Base-by-base conservation (phyloP, 352 stramenopile species). In the Pythium coloratum region DNA sequence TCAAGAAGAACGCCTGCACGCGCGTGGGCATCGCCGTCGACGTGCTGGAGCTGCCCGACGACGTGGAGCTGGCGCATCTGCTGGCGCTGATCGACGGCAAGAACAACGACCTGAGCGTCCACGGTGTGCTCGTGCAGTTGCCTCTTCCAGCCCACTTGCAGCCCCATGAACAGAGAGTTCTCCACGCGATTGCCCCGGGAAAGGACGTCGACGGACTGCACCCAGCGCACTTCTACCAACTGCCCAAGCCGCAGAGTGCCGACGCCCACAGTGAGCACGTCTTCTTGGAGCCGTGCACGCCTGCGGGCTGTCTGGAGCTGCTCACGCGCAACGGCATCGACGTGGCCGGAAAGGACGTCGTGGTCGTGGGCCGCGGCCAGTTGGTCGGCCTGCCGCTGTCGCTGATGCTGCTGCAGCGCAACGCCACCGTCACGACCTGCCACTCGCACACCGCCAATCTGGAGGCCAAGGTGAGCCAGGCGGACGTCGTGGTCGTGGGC, bases 151-250 rank as follows among this genome's bases (percentile, higher is more conserved):
- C 62, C 49, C 80, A 88, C 38, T 65, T 91, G 55, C 73, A 81
- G 59, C 9, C 63, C 5, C 57, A 98, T 73, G 96, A 99, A 74
- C 76, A 95, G 62, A 71, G 55, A 26, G 86, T 99, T 40, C 86
- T 99, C 42, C 80, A 97, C 59, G 72, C 82, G 3, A 98, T 99
- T 60, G 73, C 64, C 47, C 79, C 90, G 3, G 69, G 78, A 10
- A 99, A 99, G 70, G 98, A 99, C 81, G 97, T 99, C 14, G 98
- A 99, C 74, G 98, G 97, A n/a, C 89, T 99, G 47, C 96, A 99
- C 76, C 96, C 98, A 58, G 72, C 91, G 46, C 99, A 99, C 84
- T 97, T 99, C 24, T 97, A 93, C 50, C 81, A 90, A 34, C 75
- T 99, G 44, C 18, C 44, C 44, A 30, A 32, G 6, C 72, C 81